Evolutionary conservation across 768 basidiomycete species (phyloP).

Genomic region (Agaricus subrufescens): DNA sequence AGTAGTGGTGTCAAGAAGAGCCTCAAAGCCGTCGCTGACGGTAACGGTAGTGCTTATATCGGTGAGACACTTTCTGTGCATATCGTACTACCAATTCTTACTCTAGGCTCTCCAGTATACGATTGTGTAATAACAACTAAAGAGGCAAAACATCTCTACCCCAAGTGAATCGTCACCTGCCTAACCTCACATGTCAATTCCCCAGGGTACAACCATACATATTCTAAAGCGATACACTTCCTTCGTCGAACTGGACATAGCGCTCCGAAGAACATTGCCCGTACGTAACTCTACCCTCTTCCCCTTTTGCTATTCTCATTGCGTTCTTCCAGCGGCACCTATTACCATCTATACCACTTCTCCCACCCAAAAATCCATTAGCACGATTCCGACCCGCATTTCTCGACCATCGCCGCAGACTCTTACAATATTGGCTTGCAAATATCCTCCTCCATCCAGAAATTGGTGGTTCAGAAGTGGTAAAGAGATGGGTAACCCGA

Average conservation of each 20-base stretch:
- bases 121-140: conserved; percentile 67
- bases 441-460: conserved; percentile 66
- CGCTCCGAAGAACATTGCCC: conserved; percentile 47
- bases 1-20: conserved; percentile 5
- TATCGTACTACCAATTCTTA: neutral
- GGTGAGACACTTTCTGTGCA: conserved; percentile 31
- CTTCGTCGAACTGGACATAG: conserved; percentile 49
- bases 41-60: conserved; percentile 56
- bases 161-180: conserved; percentile 2
- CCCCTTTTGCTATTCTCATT: neutral
- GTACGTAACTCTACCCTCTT: conserved; percentile 27
- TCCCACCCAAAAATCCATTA: conserved; percentile 68
- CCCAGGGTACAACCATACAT: conserved; percentile 58
- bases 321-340: conserved; percentile 33
- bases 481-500: conserved; percentile 54
- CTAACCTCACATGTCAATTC: neutral
- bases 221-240: conserved; percentile 64
- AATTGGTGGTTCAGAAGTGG: conserved; percentile 56
- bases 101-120: conserved; percentile 41
- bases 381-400: conserved; percentile 65
- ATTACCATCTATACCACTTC: conserved; percentile 44
- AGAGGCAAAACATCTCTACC: conserved; percentile 29
- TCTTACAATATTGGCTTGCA: conserved; percentile 64
- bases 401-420: conserved; percentile 56
- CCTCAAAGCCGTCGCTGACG: conserved; percentile 5